These are phyloP conservation scores for California macrophylla DNA, from an alignment of 441 rosid genomes.

Conservation along the genomic window DNA sequence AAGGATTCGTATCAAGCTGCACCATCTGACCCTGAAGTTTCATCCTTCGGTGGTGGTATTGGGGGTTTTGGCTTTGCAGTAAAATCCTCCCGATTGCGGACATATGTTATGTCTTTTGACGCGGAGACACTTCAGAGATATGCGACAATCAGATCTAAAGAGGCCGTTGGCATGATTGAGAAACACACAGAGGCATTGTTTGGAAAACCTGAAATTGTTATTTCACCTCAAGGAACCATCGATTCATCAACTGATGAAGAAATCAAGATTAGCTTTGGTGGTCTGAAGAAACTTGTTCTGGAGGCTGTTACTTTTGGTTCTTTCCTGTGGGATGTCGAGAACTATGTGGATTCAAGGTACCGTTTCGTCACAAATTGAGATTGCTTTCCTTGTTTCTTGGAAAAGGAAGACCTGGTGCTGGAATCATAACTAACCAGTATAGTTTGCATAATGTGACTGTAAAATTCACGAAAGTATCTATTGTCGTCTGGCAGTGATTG, in stretches of 20 bases:
- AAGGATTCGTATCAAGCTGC: conserved; percentile 29
- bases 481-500: background rate
- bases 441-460: background rate
- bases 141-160: conserved; percentile 80
- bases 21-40: conserved; percentile 54
- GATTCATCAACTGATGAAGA: conserved; percentile 71
- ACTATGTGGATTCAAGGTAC: conserved; percentile 78
- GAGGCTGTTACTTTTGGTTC: conserved; percentile 94
- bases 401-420: background rate
- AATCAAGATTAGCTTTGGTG: conserved; percentile 72
- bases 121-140: conserved; percentile 82
- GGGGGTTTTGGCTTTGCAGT: conserved; percentile 53
- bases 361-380: conserved; percentile 55
- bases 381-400: background rate
- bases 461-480: background rate
- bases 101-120: conserved; percentile 81
- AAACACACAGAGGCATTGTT: conserved; percentile 90
- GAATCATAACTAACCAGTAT: background rate
- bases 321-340: conserved; percentile 91
- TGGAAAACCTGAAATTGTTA: conserved; percentile 71
- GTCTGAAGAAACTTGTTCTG: conserved; percentile 75
- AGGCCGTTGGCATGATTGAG: conserved; percentile 75
- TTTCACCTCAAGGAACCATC: conserved; percentile 55
- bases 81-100: conserved; percentile 51
- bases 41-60: conserved; percentile 46